phyloP scores from a whole-genome alignment of 2,329 filamentous ascomycete species.

The Grosmannia huntii region DNA sequence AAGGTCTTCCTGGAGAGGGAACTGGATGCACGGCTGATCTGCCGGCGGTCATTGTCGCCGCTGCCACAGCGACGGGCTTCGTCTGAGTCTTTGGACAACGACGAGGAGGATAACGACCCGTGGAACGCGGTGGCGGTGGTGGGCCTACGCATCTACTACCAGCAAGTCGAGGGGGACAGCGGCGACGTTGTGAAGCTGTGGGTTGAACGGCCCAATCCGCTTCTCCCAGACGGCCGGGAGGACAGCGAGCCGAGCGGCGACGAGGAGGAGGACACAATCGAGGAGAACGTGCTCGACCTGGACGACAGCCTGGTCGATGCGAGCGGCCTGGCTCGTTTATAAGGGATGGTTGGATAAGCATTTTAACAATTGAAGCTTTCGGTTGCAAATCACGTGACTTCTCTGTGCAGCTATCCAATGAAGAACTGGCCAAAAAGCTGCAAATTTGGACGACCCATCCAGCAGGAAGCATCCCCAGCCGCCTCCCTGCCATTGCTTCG shows the following conservation, averaged over 20 bases:
- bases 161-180: slow-evolving; percentile 15
- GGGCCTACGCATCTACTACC: slow-evolving; percentile 46
- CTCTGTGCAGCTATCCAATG: neutral
- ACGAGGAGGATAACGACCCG: slow-evolving; percentile 37
- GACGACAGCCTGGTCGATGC: slow-evolving; percentile 21
- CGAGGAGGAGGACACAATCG: slow-evolving; percentile 2
- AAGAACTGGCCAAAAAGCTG: neutral
- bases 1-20: slow-evolving; percentile 7
- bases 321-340: neutral
- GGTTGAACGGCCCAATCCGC: slow-evolving; percentile 15
- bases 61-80: too few species aligned
- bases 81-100: slow-evolving; percentile 14
- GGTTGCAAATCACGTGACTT: neutral
- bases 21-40: too few species aligned
- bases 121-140: slow-evolving; percentile 50
- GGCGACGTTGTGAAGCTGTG: slow-evolving; percentile 15
- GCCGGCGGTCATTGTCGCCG: too few species aligned
- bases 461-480: neutral
- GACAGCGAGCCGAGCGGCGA: slow-evolving; percentile 9
- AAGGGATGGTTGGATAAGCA: too few species aligned
- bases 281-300: slow-evolving; percentile 16
- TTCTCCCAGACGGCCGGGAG: slow-evolving; percentile 19
- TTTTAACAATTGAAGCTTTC: neutral
- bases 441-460: neutral
- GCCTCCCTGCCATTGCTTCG: neutral